Conservation (phyloP, 371 early-diverging fungal genomes). For the Apophysomyces elegans region DNA sequence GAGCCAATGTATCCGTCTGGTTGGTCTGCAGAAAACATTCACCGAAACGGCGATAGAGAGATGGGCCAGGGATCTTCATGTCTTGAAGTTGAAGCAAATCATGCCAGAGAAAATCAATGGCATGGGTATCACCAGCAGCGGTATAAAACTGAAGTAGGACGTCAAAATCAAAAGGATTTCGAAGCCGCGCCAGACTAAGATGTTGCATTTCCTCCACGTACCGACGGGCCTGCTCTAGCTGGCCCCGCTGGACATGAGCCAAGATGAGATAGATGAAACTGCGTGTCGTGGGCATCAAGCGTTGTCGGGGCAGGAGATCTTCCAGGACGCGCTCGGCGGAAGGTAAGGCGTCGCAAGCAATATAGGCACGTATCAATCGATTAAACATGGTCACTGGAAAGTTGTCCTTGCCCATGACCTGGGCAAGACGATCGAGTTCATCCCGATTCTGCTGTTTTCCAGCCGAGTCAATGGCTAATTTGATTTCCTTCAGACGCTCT, state of each 20-base stretch:
- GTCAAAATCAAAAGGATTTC: conserved; percentile 38
- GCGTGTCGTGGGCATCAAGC: conserved; percentile 40
- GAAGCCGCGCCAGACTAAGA: conserved; percentile 19
- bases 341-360: conserved; percentile 21
- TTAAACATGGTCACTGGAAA: conserved; percentile 38
- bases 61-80: conserved; percentile 23
- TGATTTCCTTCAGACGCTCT: conserved; percentile 27
- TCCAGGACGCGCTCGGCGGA: conserved; percentile 31
- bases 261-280: conserved; percentile 42
- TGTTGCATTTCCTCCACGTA: conserved; percentile 38
- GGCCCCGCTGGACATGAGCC: conserved; percentile 30
- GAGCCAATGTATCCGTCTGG: background rate
- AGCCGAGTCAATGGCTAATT: conserved; percentile 30
- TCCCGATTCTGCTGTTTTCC: conserved; percentile 23
- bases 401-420: conserved; percentile 24
- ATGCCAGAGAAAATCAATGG: conserved; percentile 47
- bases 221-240: conserved; percentile 22
- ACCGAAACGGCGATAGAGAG: conserved; percentile 33
- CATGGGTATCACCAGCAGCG: conserved; percentile 31
- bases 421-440: conserved; percentile 21
- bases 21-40: conserved; percentile 25
- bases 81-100: conserved; percentile 32
- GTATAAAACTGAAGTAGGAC: conserved; percentile 37
- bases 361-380: conserved; percentile 42
- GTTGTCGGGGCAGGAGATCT: conserved; percentile 15